Base-by-base conservation (phyloP, 2,329 filamentous ascomycete species). In the Trichoderma semiorbis region DNA sequence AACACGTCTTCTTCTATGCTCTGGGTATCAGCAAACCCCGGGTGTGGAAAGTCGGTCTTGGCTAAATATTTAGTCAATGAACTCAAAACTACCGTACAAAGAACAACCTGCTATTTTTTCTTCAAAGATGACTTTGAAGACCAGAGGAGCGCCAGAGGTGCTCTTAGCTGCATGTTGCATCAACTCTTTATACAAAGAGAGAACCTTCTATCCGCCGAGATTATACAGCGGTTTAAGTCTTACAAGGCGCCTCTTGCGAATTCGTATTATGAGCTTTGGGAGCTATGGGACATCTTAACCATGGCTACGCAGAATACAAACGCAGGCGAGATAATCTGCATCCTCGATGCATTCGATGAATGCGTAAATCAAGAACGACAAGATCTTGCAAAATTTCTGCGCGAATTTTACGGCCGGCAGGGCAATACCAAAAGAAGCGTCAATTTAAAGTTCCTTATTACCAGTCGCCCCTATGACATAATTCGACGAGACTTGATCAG, bases 91-190 rank as follows among this genome's bases (percentile, higher is more conserved):
- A 75, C 39, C 70, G 3, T 11, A 0, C 61, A 68, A 2, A 76
- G 74, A 39, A 79, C 75, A 0, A 76, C 74, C 3, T 83, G 80
- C 62, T 84, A 84, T 65, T 85, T 84, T 75, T 85, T 85, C 74
- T 85, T 84, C 77, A 84, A 84, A 36, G 82, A 84, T 18, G 82
- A 83, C 34, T 79, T 78, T 34, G 75, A 79, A 3, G 78, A 82
- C 21, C 81, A 84, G 55, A 80, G 72, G 18, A 78, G 69, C 16
- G 36, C 74, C 2, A 72, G 69, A 16, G 73, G 36, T 39, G 83
- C 83, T 7, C 53, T 85, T 0, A 77, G 78, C 36, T 78, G 76
- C 30, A 74, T 84, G 0, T 55, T 85, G 5, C 80, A 78, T n/a
- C 83, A 84, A 36, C 71, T 85, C 1, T 80, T 84, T 63, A 50